phyloP scores from a whole-genome alignment of 2,329 filamentous ascomycete species.

The Endothia cerciana region DNA sequence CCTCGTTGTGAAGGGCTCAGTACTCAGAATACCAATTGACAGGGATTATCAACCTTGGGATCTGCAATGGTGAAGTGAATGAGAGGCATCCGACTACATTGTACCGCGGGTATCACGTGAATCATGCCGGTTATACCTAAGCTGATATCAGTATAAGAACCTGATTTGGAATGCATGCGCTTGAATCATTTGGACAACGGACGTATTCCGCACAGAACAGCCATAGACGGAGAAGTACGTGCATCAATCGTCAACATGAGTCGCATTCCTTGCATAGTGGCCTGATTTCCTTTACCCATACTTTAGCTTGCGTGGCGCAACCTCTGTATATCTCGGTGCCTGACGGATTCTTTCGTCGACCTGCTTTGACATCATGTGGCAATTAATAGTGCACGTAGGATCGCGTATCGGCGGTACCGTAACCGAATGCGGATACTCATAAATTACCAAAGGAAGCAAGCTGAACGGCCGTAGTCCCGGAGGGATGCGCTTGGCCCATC shows the following conservation, averaged over 20 bases:
- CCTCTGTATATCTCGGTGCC: neutral
- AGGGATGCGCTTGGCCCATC: neutral
- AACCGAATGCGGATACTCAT: neutral
- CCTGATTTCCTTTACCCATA: neutral
- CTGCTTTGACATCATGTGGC: neutral
- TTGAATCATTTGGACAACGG: neutral
- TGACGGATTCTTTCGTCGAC: neutral
- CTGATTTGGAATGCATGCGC: neutral
- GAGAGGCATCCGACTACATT: neutral
- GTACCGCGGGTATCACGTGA: neutral
- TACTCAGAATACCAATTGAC: too few relatives aligned
- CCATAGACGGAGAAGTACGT: neutral
- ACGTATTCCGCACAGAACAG: neutral
- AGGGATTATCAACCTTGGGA: too few relatives aligned
- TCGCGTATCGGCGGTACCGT: neutral
- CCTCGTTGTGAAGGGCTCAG: too few relatives aligned
- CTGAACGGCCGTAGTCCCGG: neutral
- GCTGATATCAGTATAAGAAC: neutral
- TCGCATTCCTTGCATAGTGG: neutral
- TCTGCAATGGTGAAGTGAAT: neutral
- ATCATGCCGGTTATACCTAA: neutral
- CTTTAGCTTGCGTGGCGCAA: neutral
- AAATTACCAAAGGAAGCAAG: neutral
- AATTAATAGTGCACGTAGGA: constrained; percentile 1
- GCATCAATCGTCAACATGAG: neutral